phyloP scores from a whole-genome alignment of 1,284 basidiomycete genomes.

The Heliocybe sulcata region DNA sequence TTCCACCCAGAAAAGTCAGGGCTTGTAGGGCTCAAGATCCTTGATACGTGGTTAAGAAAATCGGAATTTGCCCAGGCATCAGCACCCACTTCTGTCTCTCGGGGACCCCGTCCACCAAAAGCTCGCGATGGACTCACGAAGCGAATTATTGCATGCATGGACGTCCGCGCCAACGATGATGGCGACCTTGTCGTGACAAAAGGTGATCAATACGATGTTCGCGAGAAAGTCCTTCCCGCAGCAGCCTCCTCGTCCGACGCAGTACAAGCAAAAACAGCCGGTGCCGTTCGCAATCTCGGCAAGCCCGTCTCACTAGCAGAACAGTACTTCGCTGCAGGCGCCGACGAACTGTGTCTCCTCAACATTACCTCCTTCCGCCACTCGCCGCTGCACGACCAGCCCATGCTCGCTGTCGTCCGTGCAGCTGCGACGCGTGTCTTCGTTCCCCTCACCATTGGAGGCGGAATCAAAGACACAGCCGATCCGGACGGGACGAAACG shows the following conservation, averaged over 20 bases:
- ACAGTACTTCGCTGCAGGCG: conserved; percentile 84
- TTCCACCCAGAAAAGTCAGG: conserved; percentile 99
- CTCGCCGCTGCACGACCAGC: conserved; percentile 92
- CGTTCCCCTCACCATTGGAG: conserved; percentile 98
- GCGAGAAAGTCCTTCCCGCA: conserved; percentile 57
- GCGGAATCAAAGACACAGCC: conserved; percentile 93
- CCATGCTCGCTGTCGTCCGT: conserved; percentile 95
- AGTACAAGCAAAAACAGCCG: conserved; percentile 35
- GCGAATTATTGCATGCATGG: conserved; percentile 96
- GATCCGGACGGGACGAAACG: conserved; percentile 92
- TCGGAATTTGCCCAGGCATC: conserved; percentile 33
- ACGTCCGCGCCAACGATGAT: conserved; percentile 93
- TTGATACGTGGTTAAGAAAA: conserved; percentile 79
- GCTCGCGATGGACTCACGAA: conserved; percentile 73
- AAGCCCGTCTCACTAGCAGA: conserved; percentile 92
- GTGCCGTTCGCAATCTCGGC: conserved; percentile 93
- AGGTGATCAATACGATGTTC: conserved; percentile 98
- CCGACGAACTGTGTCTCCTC: conserved; percentile 95
- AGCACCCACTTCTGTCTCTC: conserved; percentile 19
- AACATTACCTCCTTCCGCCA: conserved; percentile 99
- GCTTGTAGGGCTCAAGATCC: conserved; percentile 77
- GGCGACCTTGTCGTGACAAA: conserved; percentile 99
- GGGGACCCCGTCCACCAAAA: conserved; percentile 29
- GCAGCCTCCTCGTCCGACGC: conserved; percentile 3
- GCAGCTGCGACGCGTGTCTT: conserved; percentile 88